Percentiles rank a stretch among this genome's conserved stretches.
Conservation (phyloP, 2,329 filamentous ascomycete species). For the Colletotrichum sp. region DNA sequence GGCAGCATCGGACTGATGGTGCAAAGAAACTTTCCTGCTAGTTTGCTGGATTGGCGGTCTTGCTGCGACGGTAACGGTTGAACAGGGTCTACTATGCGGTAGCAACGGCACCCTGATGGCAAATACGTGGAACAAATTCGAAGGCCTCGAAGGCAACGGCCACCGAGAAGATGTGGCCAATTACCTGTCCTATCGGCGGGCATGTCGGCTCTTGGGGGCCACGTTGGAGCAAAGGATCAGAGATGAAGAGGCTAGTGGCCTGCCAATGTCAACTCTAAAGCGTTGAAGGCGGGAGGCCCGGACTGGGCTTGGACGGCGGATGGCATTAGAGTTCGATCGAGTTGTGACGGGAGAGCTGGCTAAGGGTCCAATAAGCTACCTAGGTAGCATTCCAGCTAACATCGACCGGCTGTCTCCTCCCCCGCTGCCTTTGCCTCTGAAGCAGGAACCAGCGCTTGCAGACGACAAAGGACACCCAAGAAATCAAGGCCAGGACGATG, state of each 20-base stretch:
- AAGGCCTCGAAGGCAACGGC: background rate
- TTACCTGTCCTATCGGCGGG: background rate
- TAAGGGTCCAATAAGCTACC: background rate
- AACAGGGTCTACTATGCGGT: background rate
- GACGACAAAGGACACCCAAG: background rate
- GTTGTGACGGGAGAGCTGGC: background rate
- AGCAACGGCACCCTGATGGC: background rate
- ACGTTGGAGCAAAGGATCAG: background rate
- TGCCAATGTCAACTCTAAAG: background rate
- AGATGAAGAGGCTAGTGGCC: background rate
- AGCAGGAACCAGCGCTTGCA: background rate
- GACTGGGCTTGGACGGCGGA: background rate
- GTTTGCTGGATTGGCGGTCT: background rate
- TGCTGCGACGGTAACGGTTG: background rate
- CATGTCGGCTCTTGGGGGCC: background rate
- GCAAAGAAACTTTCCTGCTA: background rate
- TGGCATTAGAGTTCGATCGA: background rate
- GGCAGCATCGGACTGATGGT: background rate
- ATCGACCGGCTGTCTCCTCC: background rate
- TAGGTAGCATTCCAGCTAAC: background rate
- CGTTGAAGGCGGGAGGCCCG: constrained; percentile 10
- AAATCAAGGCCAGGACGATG: background rate
- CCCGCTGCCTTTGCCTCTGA: background rate
- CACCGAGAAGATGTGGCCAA: background rate
- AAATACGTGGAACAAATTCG: background rate